Evolutionary conservation across 441 rosid species (phyloP).

Genomic region (Pelargonium australe): DNA sequence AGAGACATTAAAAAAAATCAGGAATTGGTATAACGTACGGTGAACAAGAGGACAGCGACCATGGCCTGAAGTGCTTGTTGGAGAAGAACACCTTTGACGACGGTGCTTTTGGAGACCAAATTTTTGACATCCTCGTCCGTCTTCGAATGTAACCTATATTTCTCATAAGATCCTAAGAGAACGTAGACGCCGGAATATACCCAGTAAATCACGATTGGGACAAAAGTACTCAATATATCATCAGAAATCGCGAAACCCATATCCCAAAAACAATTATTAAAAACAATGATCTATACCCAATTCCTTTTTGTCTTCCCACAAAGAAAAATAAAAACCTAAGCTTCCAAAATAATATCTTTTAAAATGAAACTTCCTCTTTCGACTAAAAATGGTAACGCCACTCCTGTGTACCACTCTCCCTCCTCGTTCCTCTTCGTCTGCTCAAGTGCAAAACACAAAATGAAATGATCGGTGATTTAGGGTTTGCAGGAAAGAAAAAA

Average conservation of each 20-base stretch:
- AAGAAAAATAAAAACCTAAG: not conserved
- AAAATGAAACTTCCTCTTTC: not conserved
- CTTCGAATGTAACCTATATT: slow-evolving; percentile 66
- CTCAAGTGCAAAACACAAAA: not conserved
- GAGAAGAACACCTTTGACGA: slow-evolving; percentile 70
- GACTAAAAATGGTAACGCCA: not conserved
- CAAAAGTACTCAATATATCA: slow-evolving; percentile 65
- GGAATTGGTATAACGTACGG: slow-evolving; percentile 27
- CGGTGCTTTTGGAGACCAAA: slow-evolving; percentile 58
- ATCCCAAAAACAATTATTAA: not conserved
- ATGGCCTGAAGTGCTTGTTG: slow-evolving; percentile 71
- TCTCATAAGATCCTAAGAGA: slow-evolving; percentile 42
- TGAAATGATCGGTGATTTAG: not conserved
- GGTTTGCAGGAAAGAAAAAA: not conserved
- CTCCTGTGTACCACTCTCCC: not conserved
- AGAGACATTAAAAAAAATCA: not conserved
- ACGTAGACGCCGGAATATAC: slow-evolving; percentile 69
- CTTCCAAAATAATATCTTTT: not conserved
- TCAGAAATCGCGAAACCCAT: slow-evolving; percentile 65
- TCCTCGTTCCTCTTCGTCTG: too few relatives aligned
- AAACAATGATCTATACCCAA: slow-evolving; percentile 1
- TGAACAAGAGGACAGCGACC: slow-evolving; percentile 67
- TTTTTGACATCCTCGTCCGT: slow-evolving; percentile 73
- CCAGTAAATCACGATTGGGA: slow-evolving; percentile 72
- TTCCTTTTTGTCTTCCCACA: not conserved